Conservation (phyloP, 1,139 yeast genomes). For the Nematodospora anomalae region DNA sequence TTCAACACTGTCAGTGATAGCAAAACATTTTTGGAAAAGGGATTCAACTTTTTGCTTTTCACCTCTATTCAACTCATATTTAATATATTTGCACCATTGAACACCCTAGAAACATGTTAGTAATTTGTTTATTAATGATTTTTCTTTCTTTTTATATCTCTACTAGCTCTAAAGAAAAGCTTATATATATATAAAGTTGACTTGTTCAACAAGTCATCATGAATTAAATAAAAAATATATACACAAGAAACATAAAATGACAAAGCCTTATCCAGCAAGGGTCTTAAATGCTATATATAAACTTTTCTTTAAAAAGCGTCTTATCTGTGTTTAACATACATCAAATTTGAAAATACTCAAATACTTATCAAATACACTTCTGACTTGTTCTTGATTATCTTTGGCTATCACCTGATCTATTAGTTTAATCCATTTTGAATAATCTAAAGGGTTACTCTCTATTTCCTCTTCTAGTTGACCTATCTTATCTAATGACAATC, state of each 20-base stretch:
- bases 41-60: conserved; percentile 69
- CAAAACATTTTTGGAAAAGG: conserved; percentile 62
- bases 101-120: conserved; percentile 40
- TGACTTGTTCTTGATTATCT: conserved; percentile 64
- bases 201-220: conserved; percentile 3
- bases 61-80: conserved; percentile 64
- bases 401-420: conserved; percentile 54
- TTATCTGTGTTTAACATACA: conserved; percentile 21
- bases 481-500: conserved; percentile 47
- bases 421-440: conserved; percentile 56
- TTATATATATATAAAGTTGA: background rate
- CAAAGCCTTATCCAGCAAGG: background rate
- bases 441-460: conserved; percentile 56
- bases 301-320: background rate
- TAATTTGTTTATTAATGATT: too few relatives aligned
- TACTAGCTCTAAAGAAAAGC: conserved; percentile 2
- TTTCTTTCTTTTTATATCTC: background rate
- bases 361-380: conserved; percentile 60
- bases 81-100: conserved; percentile 74
- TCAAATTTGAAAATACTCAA: conserved; percentile 63
- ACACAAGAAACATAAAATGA: conserved; percentile 3
- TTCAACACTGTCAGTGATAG: conserved; percentile 58
- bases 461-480: conserved; percentile 63
- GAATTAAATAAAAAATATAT: conserved; percentile 3
- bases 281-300: background rate